Conservation (phyloP, 1,284 basidiomycete species). For the Trametes sp. region DNA sequence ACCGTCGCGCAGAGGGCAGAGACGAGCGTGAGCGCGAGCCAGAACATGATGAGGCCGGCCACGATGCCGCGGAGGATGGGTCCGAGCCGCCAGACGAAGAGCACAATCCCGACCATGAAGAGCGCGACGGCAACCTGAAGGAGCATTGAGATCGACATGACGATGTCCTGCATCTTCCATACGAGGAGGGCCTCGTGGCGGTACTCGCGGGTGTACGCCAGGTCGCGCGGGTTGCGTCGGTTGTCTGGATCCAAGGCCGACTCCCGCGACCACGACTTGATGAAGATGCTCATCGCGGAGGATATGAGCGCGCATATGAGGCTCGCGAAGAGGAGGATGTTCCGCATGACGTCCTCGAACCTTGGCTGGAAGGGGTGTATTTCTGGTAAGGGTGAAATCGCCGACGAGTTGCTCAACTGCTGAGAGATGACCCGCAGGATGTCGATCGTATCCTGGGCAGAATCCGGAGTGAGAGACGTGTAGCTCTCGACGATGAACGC, state of each 20-base stretch:
- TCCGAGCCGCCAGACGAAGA: constrained; percentile 2
- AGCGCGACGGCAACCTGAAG: constrained; percentile 6
- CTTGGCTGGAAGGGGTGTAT: neutral
- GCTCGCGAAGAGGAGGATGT: constrained; percentile 2
- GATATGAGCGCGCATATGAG: constrained; percentile 9
- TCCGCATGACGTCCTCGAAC: neutral
- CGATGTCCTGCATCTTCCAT: neutral
- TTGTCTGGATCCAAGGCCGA: neutral
- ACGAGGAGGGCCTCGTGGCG: neutral
- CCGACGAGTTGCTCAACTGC: no score
- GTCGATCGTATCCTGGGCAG: neutral
- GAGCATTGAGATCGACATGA: neutral
- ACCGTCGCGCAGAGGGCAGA: neutral
- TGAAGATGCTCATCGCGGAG: constrained; percentile 8
- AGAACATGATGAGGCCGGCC: neutral
- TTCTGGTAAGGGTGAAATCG: constrained; percentile 3
- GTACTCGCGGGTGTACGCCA: constrained; percentile 4
- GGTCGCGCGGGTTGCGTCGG: constrained; percentile 5
- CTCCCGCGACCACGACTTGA: constrained; percentile 16
- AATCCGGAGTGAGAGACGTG: constrained; percentile 5
- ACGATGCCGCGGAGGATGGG: constrained; percentile 2
- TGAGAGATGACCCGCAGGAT: no score
- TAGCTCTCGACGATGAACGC: constrained; percentile 12
- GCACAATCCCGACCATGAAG: constrained; percentile 2
- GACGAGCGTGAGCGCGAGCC: neutral